Base-by-base conservation (phyloP, 1,284 basidiomycete genomes). In the Phylloporus sp. region DNA sequence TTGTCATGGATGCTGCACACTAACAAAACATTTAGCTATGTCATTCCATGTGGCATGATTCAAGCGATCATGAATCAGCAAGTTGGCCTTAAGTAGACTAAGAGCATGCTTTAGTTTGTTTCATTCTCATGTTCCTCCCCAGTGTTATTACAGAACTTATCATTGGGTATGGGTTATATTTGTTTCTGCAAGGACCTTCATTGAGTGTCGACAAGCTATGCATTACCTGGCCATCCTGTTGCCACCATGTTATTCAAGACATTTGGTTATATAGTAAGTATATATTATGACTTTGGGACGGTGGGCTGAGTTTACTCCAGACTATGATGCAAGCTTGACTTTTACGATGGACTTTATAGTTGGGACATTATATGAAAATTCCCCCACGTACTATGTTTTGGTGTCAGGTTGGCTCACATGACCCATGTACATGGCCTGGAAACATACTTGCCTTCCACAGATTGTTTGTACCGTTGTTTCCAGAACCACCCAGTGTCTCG, bases 281-380 rank as follows among this genome's bases (percentile, higher is more conserved):
- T 6, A 51, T 1, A 6, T n/a, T 24, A 4, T 17, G 6, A 10
- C 17, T 11, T 34, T 31, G 13, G 11, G 15, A 26, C 28, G 12
- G 2, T 2, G 20, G 18, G 17, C 62, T 68, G 28, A 72, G 2
- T 31, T 6, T 6, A 29, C 22, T 24, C 15, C n/a, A 77, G 76
- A 67, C 75, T 13, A 73, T 76, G 72, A 24, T 62, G 7, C 81
- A 82, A 66, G 82, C 80, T 0, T 84, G n/a, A 67, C 68, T 8
- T 85, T 83, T 66, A 72, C 80, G 3, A 68, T 74, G 2, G 83
- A 86, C 60, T 74, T 79, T 52, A 84, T 84, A 69, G 76, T 83
- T 17, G 82, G n/a, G 78, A 6, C 81, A 84, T 66, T 84, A 85
- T 66, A 84, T 84, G 78, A 86, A 86, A 72, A 72, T 85, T 22